These are phyloP conservation scores for Coemansia reversa DNA, from an alignment of 192 early-diverging fungal genomes.

Conservation along the genomic window DNA sequence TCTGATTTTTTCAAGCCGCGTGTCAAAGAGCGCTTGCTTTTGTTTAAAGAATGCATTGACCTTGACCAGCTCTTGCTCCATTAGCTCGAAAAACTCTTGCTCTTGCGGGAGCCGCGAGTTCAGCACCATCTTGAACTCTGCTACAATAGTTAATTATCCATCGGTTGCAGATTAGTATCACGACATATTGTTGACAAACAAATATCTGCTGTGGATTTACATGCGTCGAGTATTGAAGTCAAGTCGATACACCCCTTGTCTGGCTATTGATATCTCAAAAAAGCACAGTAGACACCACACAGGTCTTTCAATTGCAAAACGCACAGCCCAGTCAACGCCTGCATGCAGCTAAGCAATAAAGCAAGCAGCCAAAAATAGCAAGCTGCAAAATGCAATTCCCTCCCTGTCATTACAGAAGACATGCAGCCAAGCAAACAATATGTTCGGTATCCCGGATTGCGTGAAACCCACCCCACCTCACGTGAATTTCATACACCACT, in stretches of 20 bases:
- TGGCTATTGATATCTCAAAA: background rate
- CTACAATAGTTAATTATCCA: constrained; percentile 11
- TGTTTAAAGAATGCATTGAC: constrained; percentile 53
- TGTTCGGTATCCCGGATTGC: background rate
- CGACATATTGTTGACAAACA: background rate
- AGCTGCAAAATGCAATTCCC: background rate
- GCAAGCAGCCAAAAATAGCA: background rate
- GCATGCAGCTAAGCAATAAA: background rate
- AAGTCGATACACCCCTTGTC: background rate
- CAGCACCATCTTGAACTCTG: constrained; percentile 34
- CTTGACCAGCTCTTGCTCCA: constrained; percentile 54
- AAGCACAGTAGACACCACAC: background rate
- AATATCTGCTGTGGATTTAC: background rate
- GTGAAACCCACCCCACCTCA: background rate
- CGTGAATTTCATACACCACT: background rate
- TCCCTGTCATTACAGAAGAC: background rate
- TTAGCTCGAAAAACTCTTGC: constrained; percentile 47
- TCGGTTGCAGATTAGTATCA: background rate
- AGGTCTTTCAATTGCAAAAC: background rate
- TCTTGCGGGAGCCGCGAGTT: constrained; percentile 36
- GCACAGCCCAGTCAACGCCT: background rate
- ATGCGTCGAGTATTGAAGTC: background rate
- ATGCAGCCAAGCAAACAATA: background rate
- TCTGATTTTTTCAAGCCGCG: constrained; percentile 44
- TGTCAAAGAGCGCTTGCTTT: constrained; percentile 37